Base-by-base conservation (phyloP, 1,284 basidiomycete species). In the Athelia sp. region DNA sequence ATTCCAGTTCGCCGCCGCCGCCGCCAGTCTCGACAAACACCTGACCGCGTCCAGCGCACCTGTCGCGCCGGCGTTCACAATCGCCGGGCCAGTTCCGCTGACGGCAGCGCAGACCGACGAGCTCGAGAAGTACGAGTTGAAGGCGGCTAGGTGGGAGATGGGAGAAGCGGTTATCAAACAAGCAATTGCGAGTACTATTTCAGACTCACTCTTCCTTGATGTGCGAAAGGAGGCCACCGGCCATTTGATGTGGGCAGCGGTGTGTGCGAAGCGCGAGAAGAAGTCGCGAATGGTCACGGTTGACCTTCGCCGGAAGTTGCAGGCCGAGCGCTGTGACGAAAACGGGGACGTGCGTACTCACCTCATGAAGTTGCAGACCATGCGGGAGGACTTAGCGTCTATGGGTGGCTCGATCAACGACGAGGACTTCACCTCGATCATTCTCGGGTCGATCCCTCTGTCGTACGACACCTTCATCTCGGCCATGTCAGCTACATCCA, bases 391-490 rank as follows among this genome's bases (percentile, higher is more conserved):
- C 34, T 52, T 63, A 13, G 47, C 56, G 0, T 47, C 50, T 21
- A 53, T 57, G 45, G 57, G 56, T 11, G 51, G 47, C 8, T n/a
- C 48, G 17, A 40, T 60, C 26, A 44, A 49, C n/a, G 53, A 63
- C 42, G 43, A 50, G 14, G 61, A 62, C 21, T 62, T 56, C 46
- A 47, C 48, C 31, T 52, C 56, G 10, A 54, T 59, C n/a, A 53
- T 65, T 36, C 49, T 62, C 26, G 49, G 55, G 10, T 62, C 58
- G n/a, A 50, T 63, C 31, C 62, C 19, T 9, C 36, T 4, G 6
- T 40, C 36, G 6, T 40, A 40, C 36, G 19, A 40, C 36, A 40
- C 36, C 19, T 40, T 8, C 19, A 40, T 40, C n/a, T n/a, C 62
- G 10, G 43, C 56, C 31, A 51, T 54, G 43, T 50, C 52, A 18